Conservation (phyloP, 176 grass and related monocot species). For the Hordeum marinum region DNA sequence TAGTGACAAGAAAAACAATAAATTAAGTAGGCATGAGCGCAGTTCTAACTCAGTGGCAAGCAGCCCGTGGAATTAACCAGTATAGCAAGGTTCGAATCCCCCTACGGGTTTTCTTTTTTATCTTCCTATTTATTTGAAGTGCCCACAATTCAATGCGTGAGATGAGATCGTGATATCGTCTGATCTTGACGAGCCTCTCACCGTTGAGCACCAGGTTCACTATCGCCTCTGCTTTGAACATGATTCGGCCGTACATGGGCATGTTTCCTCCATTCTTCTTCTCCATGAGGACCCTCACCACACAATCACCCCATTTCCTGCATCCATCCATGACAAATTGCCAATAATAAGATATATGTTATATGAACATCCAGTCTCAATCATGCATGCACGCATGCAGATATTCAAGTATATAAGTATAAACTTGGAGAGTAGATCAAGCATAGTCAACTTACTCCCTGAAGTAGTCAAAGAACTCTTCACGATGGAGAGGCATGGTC, state of each 20-base stretch:
- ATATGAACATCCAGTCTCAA: neutral
- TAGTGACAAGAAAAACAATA: too few species aligned
- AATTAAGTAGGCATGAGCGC: too few species aligned
- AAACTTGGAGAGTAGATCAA: neutral
- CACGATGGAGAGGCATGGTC: constrained; percentile 27
- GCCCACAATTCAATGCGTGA: too few species aligned
- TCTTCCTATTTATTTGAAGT: too few species aligned
- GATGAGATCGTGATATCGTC: too few species aligned
- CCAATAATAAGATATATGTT: too few species aligned
- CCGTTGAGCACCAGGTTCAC: constrained; percentile 36
- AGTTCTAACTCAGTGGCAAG: too few species aligned
- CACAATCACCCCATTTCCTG: constrained; percentile 34
- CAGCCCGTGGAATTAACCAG: too few species aligned
- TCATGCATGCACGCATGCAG: neutral
- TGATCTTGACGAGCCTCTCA: neutral
- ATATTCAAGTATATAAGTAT: neutral
- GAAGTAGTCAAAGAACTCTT: constrained; percentile 58
- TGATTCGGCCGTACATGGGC: constrained; percentile 37
- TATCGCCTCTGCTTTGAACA: constrained; percentile 21
- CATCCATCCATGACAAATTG: too few species aligned
- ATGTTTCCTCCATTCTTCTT: neutral
- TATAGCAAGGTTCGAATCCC: too few species aligned
- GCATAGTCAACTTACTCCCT: constrained; percentile 25
- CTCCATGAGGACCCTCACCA: constrained; percentile 35
- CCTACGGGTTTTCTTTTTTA: too few species aligned